Evolutionary conservation across 116 monocot genomes (phyloP), one percentile per base, ranked within the genome.

Genomic region (Dioscorea cayenensis): DNA sequence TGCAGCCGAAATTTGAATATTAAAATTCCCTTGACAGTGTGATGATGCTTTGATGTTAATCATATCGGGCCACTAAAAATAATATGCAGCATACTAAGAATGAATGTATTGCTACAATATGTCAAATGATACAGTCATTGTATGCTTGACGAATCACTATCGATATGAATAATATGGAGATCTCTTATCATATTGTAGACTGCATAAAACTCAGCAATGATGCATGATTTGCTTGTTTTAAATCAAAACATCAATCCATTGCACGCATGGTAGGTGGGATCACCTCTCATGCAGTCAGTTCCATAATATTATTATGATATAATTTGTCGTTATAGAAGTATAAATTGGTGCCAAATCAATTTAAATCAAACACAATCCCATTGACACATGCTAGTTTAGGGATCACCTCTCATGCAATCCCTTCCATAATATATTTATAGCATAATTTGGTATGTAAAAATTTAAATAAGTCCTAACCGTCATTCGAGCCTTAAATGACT

Each of bases 401-500:
- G 5, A 55, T 16, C 55, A 55, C 16, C 19, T 16, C 55, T 55
- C 55, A 18, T 18, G n/a, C 16, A 55, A 11, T 51, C 3, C 51
- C 55, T n/a, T n/a, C 18, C 55, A 55, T 18, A 18, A 55, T n/a
- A 18, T 18, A 12, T 5, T 5, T n/a, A 55, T 55, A 3, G 16
- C 17, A 55, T 55, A 55, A 18, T 43, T 43, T 43, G 12, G 8
- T 3, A 5, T 43, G 43, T 43, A 43, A 8, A 43, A 10, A 43
- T 10, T 32, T 43, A 43, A 9, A 23, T 62, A 62, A 28, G 13
- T 14, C 80, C 90, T 77, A 43, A 97, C 97, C 71, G 97, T 86
- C 97, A 93, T 97, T 22, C 93, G 82, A 79, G 97, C 97, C 73
- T 97, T 93, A 72, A 97, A 97, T 60, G 90, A 97, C 72, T 97